Evolutionary conservation across 305 asterid species (phyloP), one percentile per base, ranked within the genome.

Genomic region (Euphrasia arctica): DNA sequence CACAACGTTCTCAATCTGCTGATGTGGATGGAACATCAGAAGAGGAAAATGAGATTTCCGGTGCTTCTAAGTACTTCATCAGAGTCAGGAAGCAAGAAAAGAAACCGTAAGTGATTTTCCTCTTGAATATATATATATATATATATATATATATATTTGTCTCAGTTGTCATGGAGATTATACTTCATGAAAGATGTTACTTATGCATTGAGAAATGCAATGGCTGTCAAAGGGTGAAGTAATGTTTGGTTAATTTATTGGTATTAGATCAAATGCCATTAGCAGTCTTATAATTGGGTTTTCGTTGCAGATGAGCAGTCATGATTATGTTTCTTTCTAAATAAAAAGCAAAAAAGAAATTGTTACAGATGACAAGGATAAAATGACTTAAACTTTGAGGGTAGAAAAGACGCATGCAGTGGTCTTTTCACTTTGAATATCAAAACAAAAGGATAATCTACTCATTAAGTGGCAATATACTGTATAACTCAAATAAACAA

Each of bases 1-100:
- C 74, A 52, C 69, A 32, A 64, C 60, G 42, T 69, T 36, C 63
- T 59, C 61, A 66, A 58, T 55, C 66, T 56, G 13, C 68, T 72
- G 74, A 64, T 41, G 71, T 70, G 56, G 77, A 80, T 43, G 83
- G 72, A 74, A 76, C 70, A 72, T 77, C 85, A 65, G 90, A 84
- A 67, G 83, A 76, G 68, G 84, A 73, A 27, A 63, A 57, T 65
- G 80, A 77, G 12, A 65, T 58, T 69, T 70, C 77, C 65, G 72
- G 61, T 22, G 59, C 74, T 62, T 80, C 81, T 59, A 65, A 72
- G 69, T 70, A 77, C 62, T 61, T 49, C 45, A 70, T 64, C 64
- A 79, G 84, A 75, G 70, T 54, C 41, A 70, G 77, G 59, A 80
- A 75, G 63, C 80, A 51, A 55, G 74, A 61, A 52, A 72, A 11